phyloP scores from a whole-genome alignment of 441 rosid species.

The Kokia cookei region DNA sequence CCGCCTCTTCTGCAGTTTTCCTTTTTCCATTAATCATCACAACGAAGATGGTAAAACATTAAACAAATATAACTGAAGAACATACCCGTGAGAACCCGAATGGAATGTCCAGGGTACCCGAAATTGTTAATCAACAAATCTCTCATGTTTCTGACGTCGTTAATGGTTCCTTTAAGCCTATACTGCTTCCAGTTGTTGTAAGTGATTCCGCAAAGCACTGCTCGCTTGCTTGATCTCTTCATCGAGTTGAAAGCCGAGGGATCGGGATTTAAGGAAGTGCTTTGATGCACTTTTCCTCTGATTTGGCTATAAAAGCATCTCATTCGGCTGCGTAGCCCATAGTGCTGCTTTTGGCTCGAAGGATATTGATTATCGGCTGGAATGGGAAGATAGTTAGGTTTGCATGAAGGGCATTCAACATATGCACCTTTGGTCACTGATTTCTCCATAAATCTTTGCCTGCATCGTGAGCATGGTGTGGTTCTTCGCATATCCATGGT shows the following conservation, averaged over 20 bases:
- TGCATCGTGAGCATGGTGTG: neutral
- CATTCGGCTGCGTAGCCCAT: neutral
- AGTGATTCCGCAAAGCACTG: constrained; percentile 24
- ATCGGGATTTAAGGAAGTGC: neutral
- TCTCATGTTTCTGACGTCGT: constrained; percentile 37
- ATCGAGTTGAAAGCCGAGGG: neutral
- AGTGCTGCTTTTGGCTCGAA: neutral
- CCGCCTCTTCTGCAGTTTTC: constrained; percentile 27
- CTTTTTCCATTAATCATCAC: neutral
- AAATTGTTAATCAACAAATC: constrained; percentile 16
- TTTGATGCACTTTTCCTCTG: neutral
- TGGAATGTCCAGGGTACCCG: constrained; percentile 10
- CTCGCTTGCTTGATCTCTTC: neutral
- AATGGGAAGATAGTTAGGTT: neutral
- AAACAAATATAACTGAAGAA: neutral
- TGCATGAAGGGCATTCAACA: neutral
- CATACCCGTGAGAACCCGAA: constrained; percentile 39
- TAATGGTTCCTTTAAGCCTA: constrained; percentile 39
- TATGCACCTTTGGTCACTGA: neutral
- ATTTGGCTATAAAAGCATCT: neutral
- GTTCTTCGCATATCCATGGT: neutral
- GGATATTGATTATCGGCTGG: neutral
- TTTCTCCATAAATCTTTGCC: neutral
- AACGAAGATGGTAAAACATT: neutral
- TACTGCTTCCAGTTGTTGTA: constrained; percentile 24